Percentiles rank a stretch among this genome's conserved stretches.
phyloP scores from a whole-genome alignment of 2,329 filamentous ascomycete genomes.

The Aspergillus sp. region DNA sequence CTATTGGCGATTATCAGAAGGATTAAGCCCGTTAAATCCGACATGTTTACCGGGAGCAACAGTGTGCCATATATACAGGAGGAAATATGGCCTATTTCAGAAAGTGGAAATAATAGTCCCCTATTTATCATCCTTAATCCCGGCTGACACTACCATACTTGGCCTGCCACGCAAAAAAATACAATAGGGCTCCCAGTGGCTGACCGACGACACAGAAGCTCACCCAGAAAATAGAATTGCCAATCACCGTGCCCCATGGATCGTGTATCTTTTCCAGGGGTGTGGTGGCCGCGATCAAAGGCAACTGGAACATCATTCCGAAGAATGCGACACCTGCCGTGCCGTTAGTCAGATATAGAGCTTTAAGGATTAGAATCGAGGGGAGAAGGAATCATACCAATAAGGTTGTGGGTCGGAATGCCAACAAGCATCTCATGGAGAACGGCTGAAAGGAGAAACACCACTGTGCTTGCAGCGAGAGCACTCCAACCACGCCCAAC shows the following conservation, averaged over 20 bases:
- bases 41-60: background rate
- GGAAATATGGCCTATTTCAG: constrained; percentile 6
- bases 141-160: constrained; percentile 79
- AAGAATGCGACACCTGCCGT: constrained; percentile 72
- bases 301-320: constrained; percentile 90
- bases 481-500: constrained; percentile 74
- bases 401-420: constrained; percentile 86
- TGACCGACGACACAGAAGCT: constrained; percentile 94
- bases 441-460: constrained; percentile 81
- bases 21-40: background rate
- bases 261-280: constrained; percentile 71
- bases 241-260: constrained; percentile 66
- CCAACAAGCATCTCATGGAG: constrained; percentile 90
- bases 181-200: constrained; percentile 81
- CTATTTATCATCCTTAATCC: constrained; percentile 1
- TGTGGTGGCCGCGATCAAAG: constrained; percentile 72
- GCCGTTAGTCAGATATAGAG: constrained; percentile 5
- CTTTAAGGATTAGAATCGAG: background rate
- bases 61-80: background rate
- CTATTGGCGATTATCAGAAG: no score
- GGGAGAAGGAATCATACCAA: constrained; percentile 49
- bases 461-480: constrained; percentile 61
- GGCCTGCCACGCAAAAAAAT: constrained; percentile 97
- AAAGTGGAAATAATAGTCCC: background rate
- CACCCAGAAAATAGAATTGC: constrained; percentile 94